Percentiles rank a stretch among this genome's conserved stretches.
phyloP scores from a whole-genome alignment of 2,329 filamentous ascomycete species.

The Pseudogymnoascus sp. region DNA sequence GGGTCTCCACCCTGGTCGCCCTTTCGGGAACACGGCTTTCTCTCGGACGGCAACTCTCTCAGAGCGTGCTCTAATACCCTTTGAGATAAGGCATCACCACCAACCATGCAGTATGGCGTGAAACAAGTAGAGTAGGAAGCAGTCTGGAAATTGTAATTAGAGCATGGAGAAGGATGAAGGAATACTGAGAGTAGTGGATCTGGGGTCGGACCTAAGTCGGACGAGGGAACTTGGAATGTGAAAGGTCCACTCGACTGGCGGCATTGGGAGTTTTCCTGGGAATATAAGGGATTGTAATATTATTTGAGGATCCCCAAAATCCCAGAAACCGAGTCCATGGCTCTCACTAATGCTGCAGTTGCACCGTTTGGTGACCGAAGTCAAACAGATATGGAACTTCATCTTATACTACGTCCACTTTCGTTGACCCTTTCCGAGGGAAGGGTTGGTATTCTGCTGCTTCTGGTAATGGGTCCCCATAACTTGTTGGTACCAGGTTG shows the following conservation, averaged over 20 bases:
- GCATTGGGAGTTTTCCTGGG: background rate
- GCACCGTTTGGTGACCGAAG: background rate
- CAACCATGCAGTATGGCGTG: slow-evolving; percentile 3
- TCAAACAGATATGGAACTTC: slow-evolving; percentile 4
- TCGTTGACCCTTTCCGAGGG: background rate
- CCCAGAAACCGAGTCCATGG: slow-evolving; percentile 6
- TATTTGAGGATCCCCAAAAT: slow-evolving; percentile 5
- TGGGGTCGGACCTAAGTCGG: background rate
- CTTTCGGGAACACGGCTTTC: background rate
- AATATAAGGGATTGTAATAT: slow-evolving; percentile 2
- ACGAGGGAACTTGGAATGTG: background rate
- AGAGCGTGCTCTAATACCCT: background rate
- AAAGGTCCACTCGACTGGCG: background rate
- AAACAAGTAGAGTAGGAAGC: slow-evolving; percentile 5
- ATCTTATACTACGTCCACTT: slow-evolving; percentile 2
- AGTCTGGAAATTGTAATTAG: background rate
- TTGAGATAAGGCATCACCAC: background rate
- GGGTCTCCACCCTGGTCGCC: background rate
- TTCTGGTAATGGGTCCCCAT: slow-evolving; percentile 6
- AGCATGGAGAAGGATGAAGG: background rate
- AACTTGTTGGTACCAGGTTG: background rate
- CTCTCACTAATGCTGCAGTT: slow-evolving; percentile 7
- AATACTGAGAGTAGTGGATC: background rate
- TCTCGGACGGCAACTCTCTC: background rate
- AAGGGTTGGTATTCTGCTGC: background rate